Percentiles rank a stretch among this genome's conserved stretches.
phyloP scores from a whole-genome alignment of 768 basidiomycete species.

The Grammothele lineata region DNA sequence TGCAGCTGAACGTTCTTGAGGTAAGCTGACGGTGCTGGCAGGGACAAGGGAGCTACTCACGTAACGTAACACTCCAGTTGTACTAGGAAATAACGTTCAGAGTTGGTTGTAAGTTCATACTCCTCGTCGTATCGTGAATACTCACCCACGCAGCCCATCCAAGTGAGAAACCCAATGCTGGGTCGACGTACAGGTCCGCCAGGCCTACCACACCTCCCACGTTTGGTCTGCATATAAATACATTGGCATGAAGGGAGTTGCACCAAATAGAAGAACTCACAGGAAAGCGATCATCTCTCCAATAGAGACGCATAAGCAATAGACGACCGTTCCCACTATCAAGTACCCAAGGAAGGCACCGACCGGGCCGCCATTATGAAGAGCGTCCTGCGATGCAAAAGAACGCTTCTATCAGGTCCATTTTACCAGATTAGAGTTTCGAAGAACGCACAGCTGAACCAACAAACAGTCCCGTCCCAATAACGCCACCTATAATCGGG shows the following conservation, averaged over 20 bases:
- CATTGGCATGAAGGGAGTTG: not conserved
- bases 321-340: constrained; percentile 36
- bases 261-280: constrained; percentile 1
- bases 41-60: constrained; percentile 1
- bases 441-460: constrained; percentile 21
- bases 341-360: constrained; percentile 47
- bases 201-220: constrained; percentile 33
- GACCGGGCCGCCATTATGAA: constrained; percentile 50
- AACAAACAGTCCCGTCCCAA: constrained; percentile 40
- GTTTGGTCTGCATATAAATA: constrained; percentile 18
- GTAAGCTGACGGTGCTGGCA: too few relatives aligned
- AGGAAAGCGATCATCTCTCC: constrained; percentile 34
- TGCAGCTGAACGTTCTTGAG: constrained; percentile 26
- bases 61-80: constrained; percentile 27
- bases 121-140: too few relatives aligned
- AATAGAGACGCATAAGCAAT: constrained; percentile 31
- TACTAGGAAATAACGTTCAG: too few relatives aligned
- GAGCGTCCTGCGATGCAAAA: constrained; percentile 20
- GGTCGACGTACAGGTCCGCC: constrained; percentile 50
- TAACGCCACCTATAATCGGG: constrained; percentile 24
- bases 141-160: constrained; percentile 45
- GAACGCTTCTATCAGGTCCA: too few relatives aligned
- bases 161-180: constrained; percentile 39
- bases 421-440: not conserved
- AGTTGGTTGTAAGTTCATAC: too few relatives aligned